Percentiles rank a stretch among this genome's conserved stretches.
Evolutionary conservation across 164 flowering plant genomes (phyloP).

Genomic region (Santalum album): DNA sequence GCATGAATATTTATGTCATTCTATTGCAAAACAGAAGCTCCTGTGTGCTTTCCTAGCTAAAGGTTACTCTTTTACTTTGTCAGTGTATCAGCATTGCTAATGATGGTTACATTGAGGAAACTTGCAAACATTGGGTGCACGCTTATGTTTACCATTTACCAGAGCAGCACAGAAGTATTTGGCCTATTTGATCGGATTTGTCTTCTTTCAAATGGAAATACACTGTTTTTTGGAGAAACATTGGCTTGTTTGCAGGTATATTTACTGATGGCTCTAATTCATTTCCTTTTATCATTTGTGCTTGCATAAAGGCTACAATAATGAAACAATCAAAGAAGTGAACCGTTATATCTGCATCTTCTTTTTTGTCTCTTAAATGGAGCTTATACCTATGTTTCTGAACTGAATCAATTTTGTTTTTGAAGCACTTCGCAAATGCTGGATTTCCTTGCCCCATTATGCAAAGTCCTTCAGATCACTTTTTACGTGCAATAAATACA

Average conservation of each 20-base stretch:
- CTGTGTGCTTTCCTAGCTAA: too few relatives aligned
- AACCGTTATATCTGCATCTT: too few relatives aligned
- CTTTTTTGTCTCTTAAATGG: too few relatives aligned
- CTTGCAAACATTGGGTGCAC: conserved; percentile 96
- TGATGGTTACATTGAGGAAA: conserved; percentile 99
- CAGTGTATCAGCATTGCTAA: conserved; percentile 95
- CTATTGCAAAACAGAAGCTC: too few relatives aligned
- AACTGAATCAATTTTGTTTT: conserved; percentile 10
- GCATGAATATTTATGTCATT: too few relatives aligned
- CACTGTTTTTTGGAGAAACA: conserved; percentile 96
- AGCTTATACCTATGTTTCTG: too few relatives aligned
- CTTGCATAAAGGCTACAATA: too few relatives aligned
- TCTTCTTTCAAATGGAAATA: conserved; percentile 96
- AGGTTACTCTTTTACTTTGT: conserved; percentile 1
- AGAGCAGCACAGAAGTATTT: conserved; percentile 99
- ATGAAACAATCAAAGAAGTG: too few relatives aligned
- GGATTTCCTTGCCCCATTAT: conserved; percentile 99
- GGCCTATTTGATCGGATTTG: conserved; percentile 98
- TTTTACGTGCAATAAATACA: conserved; percentile 91
- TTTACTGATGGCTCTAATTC: neutral
- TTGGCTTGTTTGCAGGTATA: conserved; percentile 93
- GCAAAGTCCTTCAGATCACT: conserved; percentile 99
- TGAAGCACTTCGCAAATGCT: conserved; percentile 98
- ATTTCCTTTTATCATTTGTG: too few relatives aligned
- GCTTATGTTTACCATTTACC: conserved; percentile 79